Base-by-base conservation (phyloP, 1,284 basidiomycete species). In the Caloboletus firmus region DNA sequence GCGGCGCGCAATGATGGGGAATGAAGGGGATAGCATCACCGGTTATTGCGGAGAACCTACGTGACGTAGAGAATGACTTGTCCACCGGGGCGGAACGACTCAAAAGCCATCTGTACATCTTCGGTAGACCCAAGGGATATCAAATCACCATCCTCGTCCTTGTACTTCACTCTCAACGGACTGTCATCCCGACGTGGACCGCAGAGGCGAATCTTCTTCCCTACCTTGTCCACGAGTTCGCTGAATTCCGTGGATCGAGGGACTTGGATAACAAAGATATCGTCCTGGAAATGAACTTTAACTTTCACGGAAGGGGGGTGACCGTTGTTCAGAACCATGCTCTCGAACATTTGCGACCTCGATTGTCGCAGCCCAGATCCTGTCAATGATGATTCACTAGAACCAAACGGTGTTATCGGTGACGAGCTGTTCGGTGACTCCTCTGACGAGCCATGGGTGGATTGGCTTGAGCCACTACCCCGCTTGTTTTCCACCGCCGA, bases 221-320 rank as follows among this genome's bases (percentile, higher is more conserved):
- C 85, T 4, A 98, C 93, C 70, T 90, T 91, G 66, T 95, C 90
- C 55, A 95, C 85, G 45, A 99, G 78, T 35, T 93, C 89, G 52
- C 76, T 76, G 70, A 89, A 96, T 64, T 89, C 82, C 20, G 90
- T 91, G 54, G 78, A 73, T 37, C 87, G 79, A 35, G 92, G 81
- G 12, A 96, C 91, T 69, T 94, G 91, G 56, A 98, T 91, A 58
- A 95, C 88, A 69, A 95, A 97, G 49, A 93, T 87, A 68, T 97
- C 95, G 62, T 93, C 87, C 63, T 89, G 83, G 76, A 87, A 94
- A 71, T 89, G 86, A 51, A 96, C 91, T 72, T 93, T 93, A 65
- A 95, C 85, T 70, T 92, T 90, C 37, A 94, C 85, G 24, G 83
- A 82, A 32, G 71, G 69, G 13, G 58, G 53, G 40, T 64, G 63